Evolutionary conservation across 495 filamentous ascomycete species (phyloP), one percentile per base, ranked within the genome.

Genomic region (Aspergillus coremiiformis): DNA sequence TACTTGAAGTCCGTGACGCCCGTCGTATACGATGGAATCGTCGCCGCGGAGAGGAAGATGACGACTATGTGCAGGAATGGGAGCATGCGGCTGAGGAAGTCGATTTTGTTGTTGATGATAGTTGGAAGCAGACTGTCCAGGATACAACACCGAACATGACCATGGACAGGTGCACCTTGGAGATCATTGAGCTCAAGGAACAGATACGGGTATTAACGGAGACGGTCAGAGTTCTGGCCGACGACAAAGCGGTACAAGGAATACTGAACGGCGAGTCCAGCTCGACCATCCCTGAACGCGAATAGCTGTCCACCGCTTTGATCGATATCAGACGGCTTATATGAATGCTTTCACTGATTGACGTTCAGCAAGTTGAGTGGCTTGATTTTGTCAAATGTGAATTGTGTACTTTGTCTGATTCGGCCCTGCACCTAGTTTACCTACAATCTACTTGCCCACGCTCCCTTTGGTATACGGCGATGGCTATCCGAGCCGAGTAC

Each of bases 11-110:
- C 4, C 75, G 79, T 5, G 74, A 83, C 23, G 93, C 93, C 2
- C 66, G 70, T 32, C 74, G 72, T 14, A 86, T 98, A 39, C 73
- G 71, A 6, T 69, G 66, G 26, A 97, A 96, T 60, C 78, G 94
- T 1, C 75, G 76, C 12, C 73, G 84, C 12, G 89, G 90, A 10
- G 91, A 96, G 59, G 82, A 84, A n/a, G 93, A 97, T 53, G 93
- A 98, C 56, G 89, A 95, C 57, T 80, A 77, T 1, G 64, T 85
- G 11, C 86, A 97, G 66, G 91, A 97, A 64, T 98, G 93, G 93
- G 93, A 97, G 62, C 83, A 92, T 65, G 76, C 92, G 67, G 72
- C 74, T 3, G 74, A 68, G 1, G 79, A 85, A 23, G 60, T 94
- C 7, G 85, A 93, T 60, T 86, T 93, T 54, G 85, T 94, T 59